Base-by-base conservation (phyloP, 1,139 yeast species). In the Meyerozyma carpophila region DNA sequence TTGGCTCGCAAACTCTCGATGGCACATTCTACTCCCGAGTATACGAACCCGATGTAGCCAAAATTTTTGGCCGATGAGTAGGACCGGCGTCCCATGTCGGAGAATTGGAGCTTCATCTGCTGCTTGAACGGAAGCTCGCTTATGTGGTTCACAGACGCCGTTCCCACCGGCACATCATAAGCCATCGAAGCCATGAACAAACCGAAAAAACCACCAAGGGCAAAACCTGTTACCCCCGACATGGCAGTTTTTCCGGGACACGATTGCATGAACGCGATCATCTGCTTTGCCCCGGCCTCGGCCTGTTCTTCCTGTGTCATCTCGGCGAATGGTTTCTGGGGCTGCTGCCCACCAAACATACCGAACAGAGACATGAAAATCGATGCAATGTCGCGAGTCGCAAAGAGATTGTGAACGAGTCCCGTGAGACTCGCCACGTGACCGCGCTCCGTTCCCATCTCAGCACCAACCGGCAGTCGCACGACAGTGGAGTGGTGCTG, bases 181-280 rank as follows among this genome's bases (percentile, higher is more conserved):
- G 90, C 81, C 85, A 82, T 83, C 41, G 95, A 84, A 4, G 98
- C 96, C 98, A 93, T 93, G 68, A 93, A 91, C 43, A 93, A 70
- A 49, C 98, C 98, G 62, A 93, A 90, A 50, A 91, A 87, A 51
- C 97, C 98, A 67, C 98, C 98, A 40, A 93, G 79, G 34, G 84
- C 93, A 66, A 90, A 93, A 38, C 98, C 98, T 14, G 95, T 83
- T 18, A 84, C 97, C 48, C 97, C 98, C 14, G 96, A 87, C 74
- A 91, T 82, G 32, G 76, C 82, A 0, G 96, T 81, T 63, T 93
- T 93, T 20, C 98, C 98, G 0, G 98, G 97, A 68, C 98, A 93
- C 14, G 96, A 87, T 51, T 84, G 84, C 91, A 90, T 88, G 65
- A 85, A 79, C 43, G 75, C 79, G 61, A 89, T 79, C 84, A 91